Base-by-base conservation (phyloP, 1,284 basidiomycete genomes). In the Moesziomyces aphidis region DNA sequence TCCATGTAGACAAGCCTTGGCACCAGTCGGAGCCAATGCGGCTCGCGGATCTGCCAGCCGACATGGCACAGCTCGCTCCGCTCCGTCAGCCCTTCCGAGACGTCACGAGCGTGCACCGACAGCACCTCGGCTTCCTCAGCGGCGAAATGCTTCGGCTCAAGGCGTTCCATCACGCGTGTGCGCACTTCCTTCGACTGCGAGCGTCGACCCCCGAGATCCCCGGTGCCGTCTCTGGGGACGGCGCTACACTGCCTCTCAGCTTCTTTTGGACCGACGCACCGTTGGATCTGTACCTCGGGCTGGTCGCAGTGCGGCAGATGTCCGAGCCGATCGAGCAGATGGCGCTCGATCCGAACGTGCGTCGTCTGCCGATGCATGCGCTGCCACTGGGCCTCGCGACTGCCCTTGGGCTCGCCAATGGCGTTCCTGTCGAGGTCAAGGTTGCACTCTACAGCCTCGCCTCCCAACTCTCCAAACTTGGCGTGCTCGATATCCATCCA, bases 201-300 rank as follows among this genome's bases (percentile, higher is more conserved):
- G 44, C 50, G 15, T 46, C 61, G 9, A 22, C 39, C 13, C 19
- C 53, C 10, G 23, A 45, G 42, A 22, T 22, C 0, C 19, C 17
- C 13, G 26, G 39, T 2, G 31, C 28, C 17, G 5, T 7, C 2
- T 5, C 17, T 34, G 31, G 31, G 5, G 6, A 42, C 5, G 39
- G 19, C 10, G 28, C 28, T 15, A 44, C 48, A n/a, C 39, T 78
- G 13, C 50, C 46, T 11, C 55, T 80, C 10, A 64, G 60, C 54
- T 80, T 67, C 61, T 80, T 80, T 26, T 77, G 75, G 72, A 71
- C 76, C 26, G 56, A 74, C 21, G 67, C 59, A 4, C 61, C 78
- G 11, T 61, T 80, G 22, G 71, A 76, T 49, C 62, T 74, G 22
- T 56, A 66, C 53, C 43, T 75, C n/a, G 73, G 43, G 3, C 39